Base-by-base conservation (phyloP, 106 monocot species). In the Platanthera zijinensis region DNA sequence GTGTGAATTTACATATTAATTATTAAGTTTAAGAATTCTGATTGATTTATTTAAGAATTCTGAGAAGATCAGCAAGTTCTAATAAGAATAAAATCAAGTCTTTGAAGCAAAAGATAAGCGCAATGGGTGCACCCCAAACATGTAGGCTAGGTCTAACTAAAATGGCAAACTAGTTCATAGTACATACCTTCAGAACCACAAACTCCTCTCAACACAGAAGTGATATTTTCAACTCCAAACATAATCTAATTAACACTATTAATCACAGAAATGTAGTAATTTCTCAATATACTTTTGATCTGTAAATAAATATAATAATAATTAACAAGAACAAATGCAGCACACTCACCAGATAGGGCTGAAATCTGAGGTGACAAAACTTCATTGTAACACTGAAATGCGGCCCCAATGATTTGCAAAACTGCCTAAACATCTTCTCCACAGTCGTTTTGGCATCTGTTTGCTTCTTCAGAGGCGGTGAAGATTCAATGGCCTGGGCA, bases 381-480 rank as follows among this genome's bases (percentile, higher is more conserved):
- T 70, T 70, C 6, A 70, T 12, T 47, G 70, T 70, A 15, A 46
- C 15, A 25, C 45, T 48, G 48, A 70, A 70, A 48, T 70, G 70
- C 8, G 70, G 70, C 14, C 70, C 70, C 46, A 70, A 47, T 15
- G 70, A 70, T 17, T 48, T 70, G 70, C 70, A 70, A 12, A 70
- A 70, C 70, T 70, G 48, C 70, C n/a, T 70, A 12, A 70, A 15
- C 70, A 70, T 21, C 32, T 48, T 70, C 70, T 70, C 70, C 7
- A 25, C 45, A 17, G 12, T 48, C 5, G 70, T 47, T 48, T 70
- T 48, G 46, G 70, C 6, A 17, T 70, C 48, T 47, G 15, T 7
- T 17, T 46, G 70, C 48, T 70, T 70, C 17, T 48, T 47, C 32
- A 70, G 25, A n/a, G 70, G 15, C 7, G 48, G 14, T 48, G 70